Evolutionary conservation across 768 basidiomycete species (phyloP), one percentile per base, ranked within the genome.

Genomic region (Phaeotremella skinneri): DNA sequence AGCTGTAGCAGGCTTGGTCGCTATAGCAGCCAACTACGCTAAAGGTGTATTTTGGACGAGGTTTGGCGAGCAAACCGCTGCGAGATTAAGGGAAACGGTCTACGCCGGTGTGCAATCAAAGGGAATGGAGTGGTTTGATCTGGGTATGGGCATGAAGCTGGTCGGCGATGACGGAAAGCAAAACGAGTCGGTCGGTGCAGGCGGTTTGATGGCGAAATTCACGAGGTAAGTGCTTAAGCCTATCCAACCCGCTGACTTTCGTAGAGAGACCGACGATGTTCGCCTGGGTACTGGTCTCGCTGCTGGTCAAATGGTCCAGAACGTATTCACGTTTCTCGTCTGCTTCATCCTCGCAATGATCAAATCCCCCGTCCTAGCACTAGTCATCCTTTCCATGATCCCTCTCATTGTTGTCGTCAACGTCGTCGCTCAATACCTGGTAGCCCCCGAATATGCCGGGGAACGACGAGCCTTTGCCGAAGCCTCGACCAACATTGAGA

Each of bases 181-280:
- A 23, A 79, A 81, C 41, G 82, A 83, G 25, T 81, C 84, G 37
- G 79, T 86, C 9, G 89, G 90, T 61, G 90, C 91, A 50, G 91
- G 88, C 59, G 92, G 91, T 21, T 80, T 96, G 43, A 93, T 94
- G 91, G 87, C 90, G 54, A 89, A 91, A 72, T 97, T 96, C 75
- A 83, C 88, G 31, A 85, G 85, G 91, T 90, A 56, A 62, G 79
- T 63, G 27, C 17, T 48, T 52, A 32, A 31, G 3, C 20, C 45
- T 37, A 55, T 20, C 49, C n/a, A n/a, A n/a, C n/a, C 32, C 26
- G 41, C n/a, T 29, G 47, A 37, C 20, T 20, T 14, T 4, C 56
- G 3, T 69, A 98, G 92, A 64, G 94, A 97, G 78, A 96, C 93
- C 5, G 91, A 97, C 77, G 90, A 96, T 62, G 88, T 96, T 43